Base-by-base conservation (phyloP, 208 protist genomes). In the Wallacemonas sp. region DNA sequence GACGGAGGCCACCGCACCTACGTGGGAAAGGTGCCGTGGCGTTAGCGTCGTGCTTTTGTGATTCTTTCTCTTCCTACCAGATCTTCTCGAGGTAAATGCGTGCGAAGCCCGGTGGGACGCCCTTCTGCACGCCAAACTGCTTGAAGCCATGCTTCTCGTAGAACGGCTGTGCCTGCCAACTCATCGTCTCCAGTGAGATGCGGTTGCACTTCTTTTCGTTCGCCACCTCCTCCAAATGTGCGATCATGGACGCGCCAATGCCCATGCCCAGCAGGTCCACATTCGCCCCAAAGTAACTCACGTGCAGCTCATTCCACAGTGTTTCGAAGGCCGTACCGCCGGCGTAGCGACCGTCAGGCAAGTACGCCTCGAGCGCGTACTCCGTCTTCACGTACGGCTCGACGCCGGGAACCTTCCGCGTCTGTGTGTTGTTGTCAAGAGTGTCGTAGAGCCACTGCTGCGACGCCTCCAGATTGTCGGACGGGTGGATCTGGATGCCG, bases 111-210 rank as follows among this genome's bases (percentile, higher is more conserved):
- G 33, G 36, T 24, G 46, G 42, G 17, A 44, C 37, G 33, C 30
- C 39, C 5, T 50, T 39, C 41, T 68, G 63, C 3, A 41, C 1
- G 17, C 63, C 63, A 42, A 68, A 59, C 27, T 33, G 6, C 26
- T 54, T 48, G 34, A 68, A 68, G 36, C 63, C 63, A 48, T 61
- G 63, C 5, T 30, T 10, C 44, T 68, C 63, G 21, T 46, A 52
- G 15, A 41, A 57, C 0, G 61, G 48, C 17, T 57, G 33, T 2
- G 63, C 45, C 59, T 65, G 59, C 41, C 59, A 65, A 32, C 59
- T 65, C 59, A 53, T 54, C 10, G 44, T 65, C n/a, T 65, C 42
- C 9, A 65, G 38, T 26, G 44, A 19, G 8, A 65, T 50, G 22
- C 44, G 59, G 26, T 33, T 54, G 59, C 59, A 65, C 21, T 45